Evolutionary conservation across 2,329 filamentous ascomycete species (phyloP).

Genomic region (Talaromyces sp.): DNA sequence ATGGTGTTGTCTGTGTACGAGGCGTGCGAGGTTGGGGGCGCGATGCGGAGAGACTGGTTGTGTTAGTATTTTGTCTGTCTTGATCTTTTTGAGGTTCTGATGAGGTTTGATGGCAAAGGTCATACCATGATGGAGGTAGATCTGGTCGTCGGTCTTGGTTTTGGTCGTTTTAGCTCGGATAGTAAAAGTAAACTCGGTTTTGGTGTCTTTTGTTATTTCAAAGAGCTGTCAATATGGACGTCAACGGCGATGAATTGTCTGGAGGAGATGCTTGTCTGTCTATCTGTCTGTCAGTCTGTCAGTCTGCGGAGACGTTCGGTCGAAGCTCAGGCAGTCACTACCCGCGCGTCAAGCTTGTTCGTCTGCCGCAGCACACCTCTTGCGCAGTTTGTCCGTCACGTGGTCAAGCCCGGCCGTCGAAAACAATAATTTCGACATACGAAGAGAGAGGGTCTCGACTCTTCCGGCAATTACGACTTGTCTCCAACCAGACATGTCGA

Average conservation of each 20-base stretch:
- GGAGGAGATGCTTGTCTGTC: neutral
- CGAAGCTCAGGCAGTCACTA: neutral
- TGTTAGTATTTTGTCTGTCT: neutral
- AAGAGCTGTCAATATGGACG: too few relatives aligned
- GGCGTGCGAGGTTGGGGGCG: conserved; percentile 64
- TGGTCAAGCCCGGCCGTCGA: neutral
- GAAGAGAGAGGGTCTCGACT: neutral
- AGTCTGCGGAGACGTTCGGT: neutral
- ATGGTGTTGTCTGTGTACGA: conserved; percentile 61
- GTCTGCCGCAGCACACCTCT: neutral
- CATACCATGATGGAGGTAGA: neutral
- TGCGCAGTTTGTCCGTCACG: neutral
- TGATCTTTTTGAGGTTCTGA: neutral
- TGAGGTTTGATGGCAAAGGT: neutral
- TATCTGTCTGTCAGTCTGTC: neutral
- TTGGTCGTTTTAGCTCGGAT: neutral
- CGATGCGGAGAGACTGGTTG: conserved; percentile 77
- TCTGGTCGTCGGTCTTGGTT: neutral
- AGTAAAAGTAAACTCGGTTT: neutral
- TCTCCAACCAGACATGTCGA: conserved; percentile 3
- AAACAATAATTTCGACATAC: neutral
- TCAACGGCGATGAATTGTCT: neutral
- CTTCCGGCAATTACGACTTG: neutral
- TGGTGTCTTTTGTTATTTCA: too few relatives aligned
- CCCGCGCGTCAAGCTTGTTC: neutral